Percentiles rank a stretch among this genome's conserved stretches.
These are phyloP conservation scores for Plasmodium gallinaceum DNA, from an alignment of 169 alveolate species.

Conservation along the genomic window DNA sequence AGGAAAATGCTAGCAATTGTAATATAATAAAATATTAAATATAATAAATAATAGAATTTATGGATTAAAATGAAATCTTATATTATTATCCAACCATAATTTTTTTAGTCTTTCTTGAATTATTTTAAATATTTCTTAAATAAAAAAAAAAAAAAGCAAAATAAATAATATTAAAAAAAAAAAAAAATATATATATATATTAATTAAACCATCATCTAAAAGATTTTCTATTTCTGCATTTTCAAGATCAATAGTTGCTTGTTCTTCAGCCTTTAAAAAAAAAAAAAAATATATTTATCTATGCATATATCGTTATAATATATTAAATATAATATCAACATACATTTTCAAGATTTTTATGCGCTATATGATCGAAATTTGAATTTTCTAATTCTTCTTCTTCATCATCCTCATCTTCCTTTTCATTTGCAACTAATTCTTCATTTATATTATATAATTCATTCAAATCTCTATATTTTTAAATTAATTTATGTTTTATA, in stretches of 20 bases:
- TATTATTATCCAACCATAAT: conserved; percentile 39
- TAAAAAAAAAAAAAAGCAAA: background rate
- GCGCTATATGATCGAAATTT: conserved; percentile 51
- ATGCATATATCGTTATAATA: background rate
- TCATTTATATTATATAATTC: conserved; percentile 45
- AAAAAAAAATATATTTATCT: background rate
- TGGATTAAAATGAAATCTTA: background rate
- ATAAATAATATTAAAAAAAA: background rate
- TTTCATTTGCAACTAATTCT: conserved; percentile 60
- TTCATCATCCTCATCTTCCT: conserved; percentile 63
- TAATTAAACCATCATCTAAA: conserved; percentile 57
- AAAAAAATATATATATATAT: background rate
- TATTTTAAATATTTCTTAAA: conserved; percentile 61
- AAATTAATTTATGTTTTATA: conserved; percentile 1
- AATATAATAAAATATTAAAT: background rate
- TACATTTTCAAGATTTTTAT: conserved; percentile 46
- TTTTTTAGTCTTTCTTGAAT: conserved; percentile 65
- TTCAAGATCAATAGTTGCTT: conserved; percentile 73
- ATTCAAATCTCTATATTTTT: conserved; percentile 36
- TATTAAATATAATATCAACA: background rate
- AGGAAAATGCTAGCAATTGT: background rate
- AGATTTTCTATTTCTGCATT: conserved; percentile 66
- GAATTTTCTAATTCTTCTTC: conserved; percentile 46
- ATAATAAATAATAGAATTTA: background rate
- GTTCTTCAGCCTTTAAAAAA: conserved; percentile 53